Percentiles rank a stretch among this genome's conserved stretches.
Conservation (phyloP, 2,329 filamentous ascomycete species). For the Cercospora janseana region DNA sequence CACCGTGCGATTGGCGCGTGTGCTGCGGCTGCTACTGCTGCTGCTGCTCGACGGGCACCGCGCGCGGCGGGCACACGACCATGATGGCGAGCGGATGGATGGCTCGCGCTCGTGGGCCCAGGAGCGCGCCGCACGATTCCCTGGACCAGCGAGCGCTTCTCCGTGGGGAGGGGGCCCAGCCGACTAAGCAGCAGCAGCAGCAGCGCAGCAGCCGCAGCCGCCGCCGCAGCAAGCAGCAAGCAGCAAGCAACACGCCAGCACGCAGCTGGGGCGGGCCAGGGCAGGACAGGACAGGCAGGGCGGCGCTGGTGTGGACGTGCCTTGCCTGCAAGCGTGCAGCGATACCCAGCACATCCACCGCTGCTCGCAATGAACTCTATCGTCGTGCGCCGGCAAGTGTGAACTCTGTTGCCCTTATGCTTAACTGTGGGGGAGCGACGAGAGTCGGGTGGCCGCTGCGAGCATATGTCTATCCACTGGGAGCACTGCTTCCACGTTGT, state of each 20-base stretch:
- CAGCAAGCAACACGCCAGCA: conserved; percentile 9
- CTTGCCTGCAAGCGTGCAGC: conserved; percentile 16
- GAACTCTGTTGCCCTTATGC: conserved; percentile 36
- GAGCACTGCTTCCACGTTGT: background rate
- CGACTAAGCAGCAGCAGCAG: no score
- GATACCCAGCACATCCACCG: conserved; percentile 25
- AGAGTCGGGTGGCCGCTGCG: conserved; percentile 2
- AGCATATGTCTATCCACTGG: conserved; percentile 2
- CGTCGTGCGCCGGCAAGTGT: conserved; percentile 27
- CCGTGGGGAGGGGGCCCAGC: conserved; percentile 1
- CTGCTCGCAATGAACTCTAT: conserved; percentile 32
- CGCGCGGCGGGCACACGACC: background rate
- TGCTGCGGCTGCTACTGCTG: background rate
- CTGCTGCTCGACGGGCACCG: no score
- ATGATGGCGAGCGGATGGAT: no score
- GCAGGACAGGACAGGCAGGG: conserved; percentile 5
- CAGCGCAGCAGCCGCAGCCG: no score
- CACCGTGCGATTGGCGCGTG: conserved; percentile 18
- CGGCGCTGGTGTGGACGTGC: conserved; percentile 16
- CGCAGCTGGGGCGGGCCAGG: conserved; percentile 7
- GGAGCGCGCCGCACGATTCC: no score
- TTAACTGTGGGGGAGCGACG: conserved; percentile 31
- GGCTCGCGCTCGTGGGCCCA: no score
- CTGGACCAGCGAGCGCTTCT: background rate
- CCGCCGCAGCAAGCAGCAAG: no score